Evolutionary conservation across 192 early-diverging fungal species (phyloP), one percentile per base, ranked within the genome.

Genomic region (Chytriomyces sp.): DNA sequence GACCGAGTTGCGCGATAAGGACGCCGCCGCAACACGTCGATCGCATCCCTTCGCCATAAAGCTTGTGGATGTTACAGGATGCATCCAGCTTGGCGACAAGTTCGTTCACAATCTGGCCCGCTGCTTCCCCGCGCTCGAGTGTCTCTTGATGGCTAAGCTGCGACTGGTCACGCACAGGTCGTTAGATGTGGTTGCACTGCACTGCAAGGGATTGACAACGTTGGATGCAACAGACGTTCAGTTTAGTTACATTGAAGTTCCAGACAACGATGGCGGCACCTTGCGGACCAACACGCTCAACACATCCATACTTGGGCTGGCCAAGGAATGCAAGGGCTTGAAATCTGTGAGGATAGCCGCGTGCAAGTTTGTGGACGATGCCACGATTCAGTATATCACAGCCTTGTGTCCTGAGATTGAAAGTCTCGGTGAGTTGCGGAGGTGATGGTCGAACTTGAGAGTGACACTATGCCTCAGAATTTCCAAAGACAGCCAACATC

Each of bases 401-500:
- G 68, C 57, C 6, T 31, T 70, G 7, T 70, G 68, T 59, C 22
- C 56, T 25, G 33, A 59, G 10, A 10, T 70, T 7, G 68, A 70
- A 59, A 28, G 22, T 8, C 25, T 68, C 7, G 65, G 65, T 68
- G 22, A 54, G 49, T 55, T 6, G 7, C 59, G 14, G 44, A 49
- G 22, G 6, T 62, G 10, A 19, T 22, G 36, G 30, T 22, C 52
- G 12, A 28, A 64, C 17, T 22, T 49, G 14, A 3, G 14, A 22
- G 17, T 44, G 59, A 3, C 17, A 37, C 28, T 30, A 0, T 19
- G 12, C 7, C 19, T 44, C 37, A 57, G 68, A 70, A 40, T 70
- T 70, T 39, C 68, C 68, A 7, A 57, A 57, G 44, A 59, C 68
- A 10, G 68, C 68, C 8, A 70, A 70, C 56, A 58, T 70, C 36